Conservation (phyloP, 1,284 basidiomycete species). For the Fomitopsis schrenkii region DNA sequence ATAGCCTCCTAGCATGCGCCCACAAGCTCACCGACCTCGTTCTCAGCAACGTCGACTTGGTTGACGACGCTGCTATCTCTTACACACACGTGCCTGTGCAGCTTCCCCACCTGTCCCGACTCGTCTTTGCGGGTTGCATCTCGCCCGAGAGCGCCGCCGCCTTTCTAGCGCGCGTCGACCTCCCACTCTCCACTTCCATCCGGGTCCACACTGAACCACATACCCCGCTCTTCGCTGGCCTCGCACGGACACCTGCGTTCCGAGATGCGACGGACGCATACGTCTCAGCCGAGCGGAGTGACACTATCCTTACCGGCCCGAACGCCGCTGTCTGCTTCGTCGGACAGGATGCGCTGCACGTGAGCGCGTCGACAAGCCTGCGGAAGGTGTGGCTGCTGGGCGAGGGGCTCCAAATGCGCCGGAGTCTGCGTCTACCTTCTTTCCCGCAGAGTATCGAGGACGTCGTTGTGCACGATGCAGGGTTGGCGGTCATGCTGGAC, state of each 20-base stretch:
- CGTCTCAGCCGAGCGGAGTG: neutral
- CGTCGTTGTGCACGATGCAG: neutral
- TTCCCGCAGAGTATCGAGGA: neutral
- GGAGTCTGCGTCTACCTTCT: neutral
- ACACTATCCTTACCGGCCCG: neutral
- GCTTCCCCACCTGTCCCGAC: neutral
- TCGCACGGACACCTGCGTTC: neutral
- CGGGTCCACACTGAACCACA: neutral
- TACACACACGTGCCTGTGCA: neutral
- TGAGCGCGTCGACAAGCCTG: neutral
- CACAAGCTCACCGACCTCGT: neutral
- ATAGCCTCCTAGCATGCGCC: neutral
- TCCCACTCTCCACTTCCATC: neutral
- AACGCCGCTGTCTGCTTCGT: neutral
- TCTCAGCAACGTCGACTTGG: neutral
- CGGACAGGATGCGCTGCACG: neutral
- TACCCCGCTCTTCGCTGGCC: neutral
- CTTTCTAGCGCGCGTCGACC: neutral
- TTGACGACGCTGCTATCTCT: neutral
- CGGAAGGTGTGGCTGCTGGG: neutral
- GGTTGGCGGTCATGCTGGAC: neutral
- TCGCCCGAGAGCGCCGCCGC: neutral
- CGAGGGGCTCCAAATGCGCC: neutral
- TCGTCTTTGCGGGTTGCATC: neutral
- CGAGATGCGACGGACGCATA: neutral